Evolutionary conservation across 1,139 yeast species (phyloP).

Genomic region (Kodamaea plutei): DNA sequence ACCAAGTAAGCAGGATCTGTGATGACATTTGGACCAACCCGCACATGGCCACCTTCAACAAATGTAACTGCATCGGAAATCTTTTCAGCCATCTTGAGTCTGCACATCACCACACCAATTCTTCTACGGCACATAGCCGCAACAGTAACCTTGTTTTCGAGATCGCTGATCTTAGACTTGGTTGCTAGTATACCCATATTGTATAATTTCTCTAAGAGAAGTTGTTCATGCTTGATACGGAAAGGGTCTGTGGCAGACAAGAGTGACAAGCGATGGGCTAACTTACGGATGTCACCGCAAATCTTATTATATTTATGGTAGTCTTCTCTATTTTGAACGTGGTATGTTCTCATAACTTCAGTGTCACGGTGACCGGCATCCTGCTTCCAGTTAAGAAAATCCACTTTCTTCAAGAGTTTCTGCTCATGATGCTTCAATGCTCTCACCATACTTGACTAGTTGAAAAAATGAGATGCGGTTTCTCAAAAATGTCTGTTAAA

Average conservation of each 20-base stretch:
- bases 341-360: conserved; percentile 92
- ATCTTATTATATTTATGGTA: conserved; percentile 89
- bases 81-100: conserved; percentile 91
- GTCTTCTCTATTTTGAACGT: conserved; percentile 91
- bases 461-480: conserved; percentile 5
- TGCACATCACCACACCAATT: conserved; percentile 91
- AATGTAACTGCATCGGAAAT: conserved; percentile 85
- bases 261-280: conserved; percentile 80
- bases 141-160: conserved; percentile 88
- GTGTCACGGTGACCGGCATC: conserved; percentile 94
- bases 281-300: conserved; percentile 84
- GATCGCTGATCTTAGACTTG: conserved; percentile 84
- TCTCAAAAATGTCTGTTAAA: neutral
- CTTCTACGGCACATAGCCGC: conserved; percentile 90
- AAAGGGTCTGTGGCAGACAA: conserved; percentile 83
- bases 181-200: conserved; percentile 83
- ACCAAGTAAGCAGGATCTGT: conserved; percentile 95
- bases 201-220: conserved; percentile 79
- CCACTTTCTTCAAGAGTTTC: conserved; percentile 91
- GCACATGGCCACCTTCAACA: conserved; percentile 94
- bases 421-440: conserved; percentile 91
- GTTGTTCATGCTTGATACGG: conserved; percentile 82
- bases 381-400: conserved; percentile 96
- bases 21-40: conserved; percentile 94
- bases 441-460: conserved; percentile 76